Conservation (phyloP, 2,329 filamentous ascomycete genomes). For the Geosmithia morbida region DNA sequence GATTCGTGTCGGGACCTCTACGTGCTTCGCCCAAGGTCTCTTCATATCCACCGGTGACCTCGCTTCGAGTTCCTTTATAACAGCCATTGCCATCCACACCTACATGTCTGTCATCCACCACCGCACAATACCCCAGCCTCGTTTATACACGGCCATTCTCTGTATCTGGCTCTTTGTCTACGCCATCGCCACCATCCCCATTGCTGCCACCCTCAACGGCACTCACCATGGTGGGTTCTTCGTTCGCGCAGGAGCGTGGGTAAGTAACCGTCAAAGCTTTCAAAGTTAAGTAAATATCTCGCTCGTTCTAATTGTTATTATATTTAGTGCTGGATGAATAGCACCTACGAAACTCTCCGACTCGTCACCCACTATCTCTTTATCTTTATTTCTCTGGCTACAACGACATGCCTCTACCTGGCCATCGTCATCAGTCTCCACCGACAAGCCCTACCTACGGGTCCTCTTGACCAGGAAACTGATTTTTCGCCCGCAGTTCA, state of each 20-base stretch:
- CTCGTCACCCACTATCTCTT: constrained; percentile 50
- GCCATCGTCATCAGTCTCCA: constrained; percentile 25
- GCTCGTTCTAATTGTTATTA: too few relatives aligned
- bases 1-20: constrained; percentile 34
- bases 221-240: constrained; percentile 32
- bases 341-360: constrained; percentile 35
- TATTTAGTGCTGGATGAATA: constrained; percentile 47
- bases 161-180: constrained; percentile 45
- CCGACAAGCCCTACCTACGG: constrained; percentile 4
- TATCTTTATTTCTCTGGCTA: constrained; percentile 33
- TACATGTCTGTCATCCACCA: constrained; percentile 46
- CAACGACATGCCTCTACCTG: constrained; percentile 23
- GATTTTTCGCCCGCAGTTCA: constrained; percentile 3
- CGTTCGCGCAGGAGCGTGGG: constrained; percentile 51
- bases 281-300: too few relatives aligned
- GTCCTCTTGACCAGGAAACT: not conserved
- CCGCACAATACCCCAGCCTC: constrained; percentile 32
- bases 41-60: constrained; percentile 54
- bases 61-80: constrained; percentile 52
- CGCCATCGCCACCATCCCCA: constrained; percentile 36
- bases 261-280: too few relatives aligned
- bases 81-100: constrained; percentile 50
- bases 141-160: constrained; percentile 33
- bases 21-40: constrained; percentile 53
- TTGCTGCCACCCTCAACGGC: constrained; percentile 27